Percentiles rank a stretch among this genome's conserved stretches.
phyloP scores from a whole-genome alignment of 225 moss, liverwort and hornwort species.

The Bryoerythrophyllum caledonicum region DNA sequence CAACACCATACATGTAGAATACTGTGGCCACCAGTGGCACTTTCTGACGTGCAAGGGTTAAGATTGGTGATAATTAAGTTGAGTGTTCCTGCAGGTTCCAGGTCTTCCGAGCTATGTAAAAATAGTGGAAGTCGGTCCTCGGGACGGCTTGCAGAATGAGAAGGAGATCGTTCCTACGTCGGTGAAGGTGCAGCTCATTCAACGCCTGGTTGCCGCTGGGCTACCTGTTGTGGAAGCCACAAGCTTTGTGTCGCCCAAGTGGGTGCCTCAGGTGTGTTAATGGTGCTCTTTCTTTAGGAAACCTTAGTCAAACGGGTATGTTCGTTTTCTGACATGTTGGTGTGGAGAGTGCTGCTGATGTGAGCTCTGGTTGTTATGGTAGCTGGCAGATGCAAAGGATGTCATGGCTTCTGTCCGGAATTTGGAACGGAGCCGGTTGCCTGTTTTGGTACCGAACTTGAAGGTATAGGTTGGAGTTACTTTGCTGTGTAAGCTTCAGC shows the following conservation, averaged over 20 bases:
- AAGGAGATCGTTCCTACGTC: constrained; percentile 72
- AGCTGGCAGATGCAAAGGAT: constrained; percentile 94
- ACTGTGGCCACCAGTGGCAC: too few relatives aligned
- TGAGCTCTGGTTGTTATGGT: constrained; percentile 33
- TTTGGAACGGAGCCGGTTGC: constrained; percentile 62
- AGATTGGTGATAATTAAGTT: not conserved
- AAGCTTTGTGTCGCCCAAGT: constrained; percentile 95
- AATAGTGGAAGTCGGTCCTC: constrained; percentile 94
- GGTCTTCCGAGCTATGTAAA: constrained; percentile 80
- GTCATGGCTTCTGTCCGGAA: constrained; percentile 74
- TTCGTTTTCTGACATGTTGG: not conserved
- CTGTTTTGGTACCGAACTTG: constrained; percentile 88
- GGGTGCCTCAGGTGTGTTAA: constrained; percentile 89
- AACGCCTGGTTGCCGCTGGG: constrained; percentile 72
- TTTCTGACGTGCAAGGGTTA: too few relatives aligned
- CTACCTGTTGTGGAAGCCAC: constrained; percentile 92
- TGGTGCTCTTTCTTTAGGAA: constrained; percentile 3
- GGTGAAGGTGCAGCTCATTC: constrained; percentile 90
- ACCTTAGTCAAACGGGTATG: too few relatives aligned
- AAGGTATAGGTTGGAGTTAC: constrained; percentile 50
- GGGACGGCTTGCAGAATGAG: constrained; percentile 96
- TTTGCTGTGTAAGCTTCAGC: not conserved
- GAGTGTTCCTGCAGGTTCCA: constrained; percentile 36
- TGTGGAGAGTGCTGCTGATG: constrained; percentile 24
- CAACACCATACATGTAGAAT: too few relatives aligned